Conservation (phyloP, 1,284 basidiomycete genomes). For the Exobasidium cylindrosporum region DNA sequence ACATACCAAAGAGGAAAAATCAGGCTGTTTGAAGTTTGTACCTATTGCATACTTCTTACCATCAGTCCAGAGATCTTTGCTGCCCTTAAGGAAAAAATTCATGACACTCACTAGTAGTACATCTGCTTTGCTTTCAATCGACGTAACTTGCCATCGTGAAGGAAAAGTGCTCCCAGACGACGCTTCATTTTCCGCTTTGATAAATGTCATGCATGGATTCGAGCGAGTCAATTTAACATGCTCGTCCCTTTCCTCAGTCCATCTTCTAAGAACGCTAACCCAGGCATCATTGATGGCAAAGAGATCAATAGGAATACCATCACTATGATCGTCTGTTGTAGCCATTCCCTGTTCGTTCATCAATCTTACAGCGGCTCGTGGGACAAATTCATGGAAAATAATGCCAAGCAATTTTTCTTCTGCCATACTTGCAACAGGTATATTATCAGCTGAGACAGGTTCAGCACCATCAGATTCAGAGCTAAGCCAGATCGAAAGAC, state of each 20-base stretch:
- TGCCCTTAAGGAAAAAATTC: no score
- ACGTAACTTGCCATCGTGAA: neutral
- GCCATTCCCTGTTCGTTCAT: neutral
- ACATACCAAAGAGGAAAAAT: neutral
- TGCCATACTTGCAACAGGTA: neutral
- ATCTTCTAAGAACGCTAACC: neutral
- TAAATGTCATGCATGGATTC: slow-evolving; percentile 4
- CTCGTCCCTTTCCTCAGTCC: neutral
- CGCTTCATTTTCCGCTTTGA: neutral
- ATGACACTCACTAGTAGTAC: neutral
- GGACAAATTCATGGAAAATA: neutral
- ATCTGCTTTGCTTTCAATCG: neutral
- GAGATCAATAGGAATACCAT: neutral
- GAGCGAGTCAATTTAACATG: neutral
- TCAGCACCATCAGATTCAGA: neutral
- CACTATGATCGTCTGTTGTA: neutral
- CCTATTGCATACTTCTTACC: no score
- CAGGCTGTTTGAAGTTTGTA: neutral
- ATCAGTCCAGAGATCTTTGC: no score
- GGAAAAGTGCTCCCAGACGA: neutral
- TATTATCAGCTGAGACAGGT: neutral
- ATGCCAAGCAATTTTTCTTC: neutral
- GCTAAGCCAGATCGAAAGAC: neutral
- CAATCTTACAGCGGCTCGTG: neutral
- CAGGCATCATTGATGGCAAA: neutral